Evolutionary conservation across 306 rosid species (phyloP).

Genomic region (Cicer cuneatum): DNA sequence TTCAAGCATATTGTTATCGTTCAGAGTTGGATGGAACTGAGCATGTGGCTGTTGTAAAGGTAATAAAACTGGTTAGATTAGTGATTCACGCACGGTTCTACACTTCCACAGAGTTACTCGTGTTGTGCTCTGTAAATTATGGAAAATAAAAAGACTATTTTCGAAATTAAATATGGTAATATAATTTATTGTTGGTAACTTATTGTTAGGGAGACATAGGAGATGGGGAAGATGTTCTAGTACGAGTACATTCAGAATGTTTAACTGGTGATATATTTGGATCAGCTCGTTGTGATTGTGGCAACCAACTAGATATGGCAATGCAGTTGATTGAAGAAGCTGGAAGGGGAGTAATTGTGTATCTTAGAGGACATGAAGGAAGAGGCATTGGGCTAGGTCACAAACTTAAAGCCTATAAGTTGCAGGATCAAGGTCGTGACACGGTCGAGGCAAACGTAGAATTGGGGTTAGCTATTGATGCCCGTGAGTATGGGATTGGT

Average conservation of each 20-base stretch:
- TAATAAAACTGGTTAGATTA: slow-evolving; percentile 5
- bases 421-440: slow-evolving; percentile 88
- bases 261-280: slow-evolving; percentile 91
- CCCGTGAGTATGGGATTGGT: slow-evolving; percentile 84
- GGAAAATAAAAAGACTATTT: no score
- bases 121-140: not conserved
- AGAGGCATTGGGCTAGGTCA: slow-evolving; percentile 90
- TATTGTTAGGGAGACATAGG: slow-evolving; percentile 71
- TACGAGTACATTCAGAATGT: slow-evolving; percentile 88
- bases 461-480: slow-evolving; percentile 83
- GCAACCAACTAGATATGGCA: slow-evolving; percentile 85
- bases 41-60: slow-evolving; percentile 84
- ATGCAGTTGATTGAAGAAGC: slow-evolving; percentile 76
- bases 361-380: slow-evolving; percentile 95
- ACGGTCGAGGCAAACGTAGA: slow-evolving; percentile 84
- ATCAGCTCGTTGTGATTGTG: slow-evolving; percentile 88
- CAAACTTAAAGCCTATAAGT: slow-evolving; percentile 80
- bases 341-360: slow-evolving; percentile 77
- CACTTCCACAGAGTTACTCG: not conserved
- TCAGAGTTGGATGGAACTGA: slow-evolving; percentile 83
- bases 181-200: not conserved
- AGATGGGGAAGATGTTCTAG: slow-evolving; percentile 76
- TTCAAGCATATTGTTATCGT: slow-evolving; percentile 73
- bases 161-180: no score
- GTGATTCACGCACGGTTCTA: not conserved